phyloP scores from a whole-genome alignment of 257 asterid species.

The Rehmannia glutinosa region DNA sequence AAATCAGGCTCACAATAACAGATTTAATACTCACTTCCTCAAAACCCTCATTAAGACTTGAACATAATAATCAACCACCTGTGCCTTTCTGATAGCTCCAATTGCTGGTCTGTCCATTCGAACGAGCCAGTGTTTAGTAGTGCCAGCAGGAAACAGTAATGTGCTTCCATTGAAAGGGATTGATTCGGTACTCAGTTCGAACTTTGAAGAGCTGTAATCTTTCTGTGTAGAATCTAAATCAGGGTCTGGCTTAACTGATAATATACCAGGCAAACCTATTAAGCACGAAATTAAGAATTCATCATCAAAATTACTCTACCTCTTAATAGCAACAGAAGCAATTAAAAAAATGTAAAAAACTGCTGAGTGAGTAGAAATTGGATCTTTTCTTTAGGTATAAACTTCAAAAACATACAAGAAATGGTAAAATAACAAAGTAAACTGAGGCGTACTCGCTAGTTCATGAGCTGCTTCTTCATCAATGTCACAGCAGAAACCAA shows the following conservation, averaged over 20 bases:
- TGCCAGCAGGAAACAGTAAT: conserved; percentile 56
- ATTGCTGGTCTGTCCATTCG: conserved; percentile 61
- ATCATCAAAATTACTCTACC: neutral
- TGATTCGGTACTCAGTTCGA: conserved; percentile 27
- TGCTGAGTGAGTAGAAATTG: neutral
- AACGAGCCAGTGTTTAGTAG: conserved; percentile 73
- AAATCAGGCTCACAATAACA: neutral
- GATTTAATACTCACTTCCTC: conserved; percentile 62
- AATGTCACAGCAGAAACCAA: conserved; percentile 90
- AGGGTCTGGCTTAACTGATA: conserved; percentile 66
- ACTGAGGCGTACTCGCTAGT: conserved; percentile 47
- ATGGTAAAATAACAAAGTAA: conserved; percentile 1
- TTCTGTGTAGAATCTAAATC: conserved; percentile 47
- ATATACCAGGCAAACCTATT: conserved; percentile 62
- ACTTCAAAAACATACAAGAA: neutral
- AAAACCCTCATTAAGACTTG: conserved; percentile 68
- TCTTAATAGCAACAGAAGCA: neutral
- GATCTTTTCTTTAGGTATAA: neutral
- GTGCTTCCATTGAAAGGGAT: conserved; percentile 22
- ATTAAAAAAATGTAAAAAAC: neutral
- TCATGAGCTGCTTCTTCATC: conserved; percentile 51
- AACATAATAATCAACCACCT: conserved; percentile 71
- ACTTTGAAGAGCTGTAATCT: conserved; percentile 41
- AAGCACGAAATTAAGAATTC: conserved; percentile 6
- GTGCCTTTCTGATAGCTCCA: conserved; percentile 56